Base-by-base conservation (phyloP, 768 basidiomycete genomes). In the Galerina sulciceps region DNA sequence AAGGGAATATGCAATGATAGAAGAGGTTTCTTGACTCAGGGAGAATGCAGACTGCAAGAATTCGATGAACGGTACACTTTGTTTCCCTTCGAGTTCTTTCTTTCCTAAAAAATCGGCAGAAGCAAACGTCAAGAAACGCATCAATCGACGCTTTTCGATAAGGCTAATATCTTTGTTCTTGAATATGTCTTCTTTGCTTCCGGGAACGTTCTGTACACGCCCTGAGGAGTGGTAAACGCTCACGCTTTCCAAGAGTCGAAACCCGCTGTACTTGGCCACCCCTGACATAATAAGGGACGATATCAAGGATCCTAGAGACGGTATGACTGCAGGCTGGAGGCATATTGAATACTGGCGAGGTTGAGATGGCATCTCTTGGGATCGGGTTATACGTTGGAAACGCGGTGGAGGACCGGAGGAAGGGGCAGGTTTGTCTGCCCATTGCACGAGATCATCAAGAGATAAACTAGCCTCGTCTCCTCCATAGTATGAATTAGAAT, bases 151-250 rank as follows among this genome's bases (percentile, higher is more conserved):
- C 75, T 98, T 99, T 61, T 96, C 93, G 34, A 95, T 70, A 10
- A 98, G 79, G 6, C 80, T 80, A 8, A 98, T 83, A 9, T 79
- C 80, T 67, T 86, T 87, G 74, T 85, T 88, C 76, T 91, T 94
- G 83, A 99, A 98, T 3, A 99, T 83, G 58, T 93, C 91, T 71
- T 95, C 95, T 71, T 97, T 98, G 75, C 86, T 92, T 34, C 88
- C 88, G 1, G 96, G 96, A 0, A 98, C 96, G 49, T 73, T 81
- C 65, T 84, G 84, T 53, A 85, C 68, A 52, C 69, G 70, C 1
- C 81, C 75, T 18, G 76, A 73, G 11, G 74, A 58, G 48, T 84
- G 76, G 65, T 86, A 88, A 43, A 93, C 75, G 38, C 79, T 84
- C 15, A 91, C 79, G 20, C 82, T 83, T 60, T 89, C 92, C 17